Conservation (phyloP, 2,329 filamentous ascomycete genomes). For the Exophiala bonariae region DNA sequence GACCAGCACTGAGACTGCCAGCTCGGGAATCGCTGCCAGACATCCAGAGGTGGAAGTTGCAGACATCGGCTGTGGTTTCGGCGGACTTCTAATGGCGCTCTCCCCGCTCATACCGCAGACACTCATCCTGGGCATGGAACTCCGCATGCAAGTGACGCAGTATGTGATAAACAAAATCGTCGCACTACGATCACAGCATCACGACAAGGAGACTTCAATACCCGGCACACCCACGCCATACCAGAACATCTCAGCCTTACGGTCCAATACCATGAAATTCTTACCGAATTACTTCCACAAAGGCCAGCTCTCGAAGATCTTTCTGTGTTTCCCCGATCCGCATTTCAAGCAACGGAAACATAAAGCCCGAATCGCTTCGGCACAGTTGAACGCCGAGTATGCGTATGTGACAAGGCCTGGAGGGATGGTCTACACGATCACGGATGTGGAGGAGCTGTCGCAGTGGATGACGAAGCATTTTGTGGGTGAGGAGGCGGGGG, state of each 20-base stretch:
- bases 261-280: slow-evolving; percentile 98
- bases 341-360: slow-evolving; percentile 98
- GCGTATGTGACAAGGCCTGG: slow-evolving; percentile 82
- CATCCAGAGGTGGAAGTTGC: slow-evolving; percentile 75
- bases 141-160: slow-evolving; percentile 83
- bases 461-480: slow-evolving; percentile 50
- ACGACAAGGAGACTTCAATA: slow-evolving; percentile 25
- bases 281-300: slow-evolving; percentile 94
- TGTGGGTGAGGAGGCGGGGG: slow-evolving; percentile 57
- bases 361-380: slow-evolving; percentile 90
- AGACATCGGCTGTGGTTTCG: slow-evolving; percentile 96
- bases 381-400: slow-evolving; percentile 88
- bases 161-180: slow-evolving; percentile 87
- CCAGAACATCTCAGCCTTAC: slow-evolving; percentile 84
- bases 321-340: slow-evolving; percentile 97
- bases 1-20: slow-evolving; percentile 16
- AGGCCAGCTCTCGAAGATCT: slow-evolving; percentile 81
- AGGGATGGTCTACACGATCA: slow-evolving; percentile 92
- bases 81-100: slow-evolving; percentile 83
- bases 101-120: slow-evolving; percentile 78
- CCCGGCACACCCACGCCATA: slow-evolving; percentile 47
- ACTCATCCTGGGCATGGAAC: slow-evolving; percentile 87
- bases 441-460: slow-evolving; percentile 92
- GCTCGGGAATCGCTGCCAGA: slow-evolving; percentile 24
- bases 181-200: slow-evolving; percentile 63